Evolutionary conservation across 2,329 filamentous ascomycete species (phyloP).

Genomic region (Alternaria arbusti): DNA sequence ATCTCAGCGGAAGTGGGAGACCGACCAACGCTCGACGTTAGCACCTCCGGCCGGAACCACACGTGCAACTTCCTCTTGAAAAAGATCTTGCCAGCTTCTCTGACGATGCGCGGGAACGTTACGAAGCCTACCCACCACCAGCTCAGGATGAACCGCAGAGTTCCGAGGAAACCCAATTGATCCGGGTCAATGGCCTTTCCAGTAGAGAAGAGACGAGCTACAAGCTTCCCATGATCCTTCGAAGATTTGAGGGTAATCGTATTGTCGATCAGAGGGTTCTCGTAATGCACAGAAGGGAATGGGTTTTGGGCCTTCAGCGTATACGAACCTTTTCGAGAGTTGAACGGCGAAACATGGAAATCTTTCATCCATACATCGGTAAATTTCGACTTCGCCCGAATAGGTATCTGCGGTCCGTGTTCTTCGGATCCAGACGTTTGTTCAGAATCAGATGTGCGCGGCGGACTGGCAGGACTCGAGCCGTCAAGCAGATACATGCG

Average conservation of each 20-base stretch:
- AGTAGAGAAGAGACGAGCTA: constrained; percentile 65
- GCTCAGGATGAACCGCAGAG: constrained; percentile 55
- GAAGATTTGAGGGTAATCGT: constrained; percentile 68
- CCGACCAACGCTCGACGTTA: constrained; percentile 62
- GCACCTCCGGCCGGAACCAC: constrained; percentile 70
- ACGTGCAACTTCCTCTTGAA: constrained; percentile 65
- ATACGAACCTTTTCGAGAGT: constrained; percentile 59
- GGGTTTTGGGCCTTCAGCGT: constrained; percentile 56
- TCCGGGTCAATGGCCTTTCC: constrained; percentile 59
- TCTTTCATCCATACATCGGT: constrained; percentile 69
- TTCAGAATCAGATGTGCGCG: constrained; percentile 20
- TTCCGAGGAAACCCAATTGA: constrained; percentile 53
- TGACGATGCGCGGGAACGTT: constrained; percentile 70
- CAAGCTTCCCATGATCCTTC: constrained; percentile 65
- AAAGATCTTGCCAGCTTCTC: constrained; percentile 65
- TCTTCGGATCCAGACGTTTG: constrained; percentile 1
- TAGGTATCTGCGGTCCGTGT: background rate
- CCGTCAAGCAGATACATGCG: constrained; percentile 67
- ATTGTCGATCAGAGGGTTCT: constrained; percentile 58
- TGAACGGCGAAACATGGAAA: constrained; percentile 80
- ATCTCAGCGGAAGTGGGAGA: constrained; percentile 59
- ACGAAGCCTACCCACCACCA: constrained; percentile 74
- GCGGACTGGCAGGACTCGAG: constrained; percentile 37
- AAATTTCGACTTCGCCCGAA: constrained; percentile 46
- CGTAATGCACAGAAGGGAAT: constrained; percentile 40